Conservation (phyloP, 2,329 filamentous ascomycete genomes). For the Fusarium nurragi region DNA sequence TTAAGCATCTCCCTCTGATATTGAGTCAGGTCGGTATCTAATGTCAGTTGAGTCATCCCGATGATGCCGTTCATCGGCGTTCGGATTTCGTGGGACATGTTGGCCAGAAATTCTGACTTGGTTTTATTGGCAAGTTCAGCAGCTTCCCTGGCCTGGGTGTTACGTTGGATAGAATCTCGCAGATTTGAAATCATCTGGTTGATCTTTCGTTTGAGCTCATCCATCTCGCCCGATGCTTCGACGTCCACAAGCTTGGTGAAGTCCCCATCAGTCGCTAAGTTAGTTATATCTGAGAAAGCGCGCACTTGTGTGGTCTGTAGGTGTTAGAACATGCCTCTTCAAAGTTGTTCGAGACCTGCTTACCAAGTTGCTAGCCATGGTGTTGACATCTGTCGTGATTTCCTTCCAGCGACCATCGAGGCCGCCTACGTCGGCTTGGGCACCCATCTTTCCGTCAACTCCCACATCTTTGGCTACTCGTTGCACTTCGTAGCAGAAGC, state of each 20-base stretch:
- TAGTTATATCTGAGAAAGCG: slow-evolving; percentile 98
- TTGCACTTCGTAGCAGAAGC: slow-evolving; percentile 96
- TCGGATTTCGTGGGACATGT: slow-evolving; percentile 98
- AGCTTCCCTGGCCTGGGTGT: slow-evolving; percentile 93
- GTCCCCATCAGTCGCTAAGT: slow-evolving; percentile 94
- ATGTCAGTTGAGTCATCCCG: slow-evolving; percentile 94
- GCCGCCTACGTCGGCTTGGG: slow-evolving; percentile 92
- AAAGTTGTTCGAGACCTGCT: slow-evolving; percentile 35
- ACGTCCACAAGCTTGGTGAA: slow-evolving; percentile 98
- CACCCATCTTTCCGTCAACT: slow-evolving; percentile 98
- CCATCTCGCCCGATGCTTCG: slow-evolving; percentile 98
- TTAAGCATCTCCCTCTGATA: slow-evolving; percentile 99
- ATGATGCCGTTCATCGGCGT: slow-evolving; percentile 99
- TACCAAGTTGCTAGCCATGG: slow-evolving; percentile 78
- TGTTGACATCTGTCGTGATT: slow-evolving; percentile 96
- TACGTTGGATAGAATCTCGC: slow-evolving; percentile 94
- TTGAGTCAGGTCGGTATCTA: slow-evolving; percentile 93
- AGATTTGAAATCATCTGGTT: slow-evolving; percentile 99
- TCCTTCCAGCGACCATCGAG: slow-evolving; percentile 97
- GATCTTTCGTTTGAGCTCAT: slow-evolving; percentile 98
- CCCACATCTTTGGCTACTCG: slow-evolving; percentile 95
- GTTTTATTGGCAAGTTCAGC: slow-evolving; percentile 97
- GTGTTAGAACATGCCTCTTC: slow-evolving; percentile 1
- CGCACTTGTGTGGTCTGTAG: slow-evolving; percentile 93
- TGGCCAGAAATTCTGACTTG: slow-evolving; percentile 97